Percentiles rank a stretch among this genome's conserved stretches.
Evolutionary conservation across 2,329 filamentous ascomycete genomes (phyloP).

Genomic region (Pestalotiopsis sp.): DNA sequence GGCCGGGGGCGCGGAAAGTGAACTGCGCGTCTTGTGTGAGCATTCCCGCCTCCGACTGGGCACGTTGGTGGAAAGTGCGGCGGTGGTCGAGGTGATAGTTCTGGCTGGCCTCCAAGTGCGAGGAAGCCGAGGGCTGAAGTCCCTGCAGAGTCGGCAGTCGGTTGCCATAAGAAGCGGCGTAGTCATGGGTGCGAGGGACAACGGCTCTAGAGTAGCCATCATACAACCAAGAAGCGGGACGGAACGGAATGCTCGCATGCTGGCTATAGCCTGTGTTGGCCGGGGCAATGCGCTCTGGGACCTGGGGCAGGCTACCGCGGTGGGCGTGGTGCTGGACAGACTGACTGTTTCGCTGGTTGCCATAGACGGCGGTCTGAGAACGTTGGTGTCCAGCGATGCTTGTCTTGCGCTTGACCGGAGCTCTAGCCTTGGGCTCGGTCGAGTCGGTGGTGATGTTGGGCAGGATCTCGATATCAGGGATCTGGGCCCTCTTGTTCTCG

Average conservation of each 20-base stretch:
- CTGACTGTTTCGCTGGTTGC: slow-evolving; percentile 28
- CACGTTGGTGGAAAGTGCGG: slow-evolving; percentile 30
- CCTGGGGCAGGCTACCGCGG: slow-evolving; percentile 10
- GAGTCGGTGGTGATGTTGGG: slow-evolving; percentile 52
- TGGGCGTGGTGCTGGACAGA: slow-evolving; percentile 18
- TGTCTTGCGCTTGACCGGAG: slow-evolving; percentile 28
- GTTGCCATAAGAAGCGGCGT: slow-evolving; percentile 5
- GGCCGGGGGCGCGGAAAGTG: slow-evolving; percentile 18
- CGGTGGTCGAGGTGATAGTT: slow-evolving; percentile 21
- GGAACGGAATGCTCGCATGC: slow-evolving; percentile 27
- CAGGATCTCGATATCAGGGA: slow-evolving; percentile 63
- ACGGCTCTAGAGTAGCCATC: slow-evolving; percentile 29
- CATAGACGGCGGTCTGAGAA: slow-evolving; percentile 37
- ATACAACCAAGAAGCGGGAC: slow-evolving; percentile 20
- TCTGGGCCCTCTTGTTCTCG: slow-evolving; percentile 41
- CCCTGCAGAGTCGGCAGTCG: slow-evolving; percentile 16
- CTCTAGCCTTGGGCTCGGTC: slow-evolving; percentile 28
- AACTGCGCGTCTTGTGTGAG: slow-evolving; percentile 21
- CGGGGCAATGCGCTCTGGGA: slow-evolving; percentile 20
- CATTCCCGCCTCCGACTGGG: slow-evolving; percentile 28
- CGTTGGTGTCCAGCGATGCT: slow-evolving; percentile 30
- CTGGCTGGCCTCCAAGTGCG: slow-evolving; percentile 21
- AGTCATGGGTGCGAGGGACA: slow-evolving; percentile 17
- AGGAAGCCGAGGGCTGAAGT: slow-evolving; percentile 20
- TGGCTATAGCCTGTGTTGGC: slow-evolving; percentile 23